Percentiles rank a stretch among this genome's conserved stretches.
phyloP scores from a whole-genome alignment of 2,329 filamentous ascomycete species.

The Penicillium oxalicum region DNA sequence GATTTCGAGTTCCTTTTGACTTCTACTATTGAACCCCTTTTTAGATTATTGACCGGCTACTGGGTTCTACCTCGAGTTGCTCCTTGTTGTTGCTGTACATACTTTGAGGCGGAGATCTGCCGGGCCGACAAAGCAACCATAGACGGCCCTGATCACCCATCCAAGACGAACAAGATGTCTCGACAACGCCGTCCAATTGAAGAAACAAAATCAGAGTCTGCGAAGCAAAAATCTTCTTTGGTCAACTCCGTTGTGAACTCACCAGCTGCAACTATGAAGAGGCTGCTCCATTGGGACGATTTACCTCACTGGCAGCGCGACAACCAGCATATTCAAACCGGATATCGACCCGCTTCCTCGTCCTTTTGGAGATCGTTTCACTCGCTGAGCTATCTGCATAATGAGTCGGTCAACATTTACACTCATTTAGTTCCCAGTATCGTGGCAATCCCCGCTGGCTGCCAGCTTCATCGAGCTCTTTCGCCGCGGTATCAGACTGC shows the following conservation, averaged over 20 bases:
- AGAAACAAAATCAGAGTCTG: slow-evolving; percentile 8
- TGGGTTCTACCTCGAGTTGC: background rate
- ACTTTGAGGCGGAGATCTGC: slow-evolving; percentile 6
- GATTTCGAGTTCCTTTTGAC: slow-evolving; percentile 1
- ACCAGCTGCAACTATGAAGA: slow-evolving; percentile 26
- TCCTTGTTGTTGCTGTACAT: slow-evolving; percentile 12
- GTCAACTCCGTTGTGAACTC: slow-evolving; percentile 21
- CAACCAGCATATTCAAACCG: slow-evolving; percentile 62
- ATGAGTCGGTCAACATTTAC: slow-evolving; percentile 67
- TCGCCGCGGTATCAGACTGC: slow-evolving; percentile 62
- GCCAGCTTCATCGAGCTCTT: slow-evolving; percentile 53
- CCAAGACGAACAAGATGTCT: slow-evolving; percentile 22
- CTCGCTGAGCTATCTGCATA: slow-evolving; percentile 59
- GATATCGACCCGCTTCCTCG: slow-evolving; percentile 59
- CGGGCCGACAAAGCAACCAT: slow-evolving; percentile 9
- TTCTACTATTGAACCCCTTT: background rate
- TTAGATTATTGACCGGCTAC: background rate
- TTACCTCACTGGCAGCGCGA: slow-evolving; percentile 53
- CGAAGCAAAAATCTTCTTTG: slow-evolving; percentile 20
- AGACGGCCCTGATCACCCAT: slow-evolving; percentile 14
- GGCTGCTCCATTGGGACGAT: slow-evolving; percentile 47
- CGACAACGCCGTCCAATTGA: slow-evolving; percentile 29
- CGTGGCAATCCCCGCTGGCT: slow-evolving; percentile 48
- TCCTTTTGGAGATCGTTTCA: slow-evolving; percentile 55
- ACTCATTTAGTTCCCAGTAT: slow-evolving; percentile 64